These are phyloP conservation scores for Ophiostoma sp. DNA, from an alignment of 2,329 filamentous ascomycete species.

Conservation along the genomic window DNA sequence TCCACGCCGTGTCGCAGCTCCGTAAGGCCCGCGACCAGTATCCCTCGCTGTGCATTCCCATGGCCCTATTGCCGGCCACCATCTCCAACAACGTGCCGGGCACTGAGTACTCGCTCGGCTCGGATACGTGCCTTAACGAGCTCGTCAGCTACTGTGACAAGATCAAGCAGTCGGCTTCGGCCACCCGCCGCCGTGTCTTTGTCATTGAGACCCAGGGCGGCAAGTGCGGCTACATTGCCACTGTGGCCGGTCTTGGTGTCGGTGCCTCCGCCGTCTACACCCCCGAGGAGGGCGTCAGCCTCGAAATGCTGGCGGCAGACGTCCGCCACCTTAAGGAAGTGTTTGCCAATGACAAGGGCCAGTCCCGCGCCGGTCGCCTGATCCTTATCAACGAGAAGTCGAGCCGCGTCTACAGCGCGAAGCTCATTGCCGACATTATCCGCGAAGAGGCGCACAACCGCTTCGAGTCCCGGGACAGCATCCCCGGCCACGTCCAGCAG, in stretches of 20 bases:
- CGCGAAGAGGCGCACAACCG: conserved; percentile 87
- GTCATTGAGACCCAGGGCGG: conserved; percentile 98
- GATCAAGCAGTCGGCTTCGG: conserved; percentile 94
- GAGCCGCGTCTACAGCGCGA: conserved; percentile 84
- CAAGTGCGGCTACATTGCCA: conserved; percentile 89
- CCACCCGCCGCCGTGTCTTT: conserved; percentile 89
- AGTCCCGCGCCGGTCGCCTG: conserved; percentile 85
- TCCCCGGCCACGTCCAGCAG: conserved; percentile 93
- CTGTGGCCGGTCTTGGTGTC: conserved; percentile 84
- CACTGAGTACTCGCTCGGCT: conserved; percentile 94
- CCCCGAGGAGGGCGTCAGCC: conserved; percentile 90
- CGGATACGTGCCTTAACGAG: conserved; percentile 94
- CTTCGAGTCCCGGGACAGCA: conserved; percentile 89
- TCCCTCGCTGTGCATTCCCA: conserved; percentile 86
- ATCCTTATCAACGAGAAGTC: conserved; percentile 97
- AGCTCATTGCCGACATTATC: conserved; percentile 94
- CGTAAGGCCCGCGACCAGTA: conserved; percentile 76
- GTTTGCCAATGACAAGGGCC: conserved; percentile 82
- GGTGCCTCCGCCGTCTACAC: conserved; percentile 94
- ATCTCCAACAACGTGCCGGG: conserved; percentile 98
- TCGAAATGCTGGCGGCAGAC: conserved; percentile 89
- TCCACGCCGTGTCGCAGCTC: conserved; percentile 85
- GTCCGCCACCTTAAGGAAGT: conserved; percentile 85
- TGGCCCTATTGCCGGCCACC: conserved; percentile 89
- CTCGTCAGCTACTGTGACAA: conserved; percentile 94